Evolutionary conservation across 2,329 filamentous ascomycete genomes (phyloP).

Genomic region (Alternaria triticina): DNA sequence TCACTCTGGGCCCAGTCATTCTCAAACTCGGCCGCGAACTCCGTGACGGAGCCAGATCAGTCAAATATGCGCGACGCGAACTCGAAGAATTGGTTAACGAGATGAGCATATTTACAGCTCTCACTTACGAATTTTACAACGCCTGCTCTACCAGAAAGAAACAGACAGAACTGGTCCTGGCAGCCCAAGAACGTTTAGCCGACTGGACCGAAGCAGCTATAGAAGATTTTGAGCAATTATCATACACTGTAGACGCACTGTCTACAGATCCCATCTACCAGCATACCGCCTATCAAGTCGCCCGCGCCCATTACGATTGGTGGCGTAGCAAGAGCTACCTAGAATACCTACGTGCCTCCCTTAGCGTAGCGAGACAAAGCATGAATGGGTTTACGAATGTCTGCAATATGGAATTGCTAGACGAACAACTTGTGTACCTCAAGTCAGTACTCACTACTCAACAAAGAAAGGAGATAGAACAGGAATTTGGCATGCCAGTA

Average conservation of each 20-base stretch:
- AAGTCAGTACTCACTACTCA: neutral
- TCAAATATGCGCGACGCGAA: slow-evolving; percentile 9
- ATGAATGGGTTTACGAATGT: slow-evolving; percentile 8
- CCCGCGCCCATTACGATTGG: slow-evolving; percentile 7
- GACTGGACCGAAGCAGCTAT: neutral
- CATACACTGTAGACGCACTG: neutral
- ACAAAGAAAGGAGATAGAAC: neutral
- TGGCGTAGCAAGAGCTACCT: slow-evolving; percentile 5
- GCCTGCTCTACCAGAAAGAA: neutral
- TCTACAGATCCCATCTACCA: neutral
- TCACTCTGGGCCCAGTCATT: neutral
- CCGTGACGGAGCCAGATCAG: neutral
- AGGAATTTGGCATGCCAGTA: neutral
- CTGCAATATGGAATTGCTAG: neutral
- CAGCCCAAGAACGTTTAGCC: neutral
- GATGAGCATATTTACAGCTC: slow-evolving; percentile 2
- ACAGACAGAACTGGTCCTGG: neutral
- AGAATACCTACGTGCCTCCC: slow-evolving; percentile 4
- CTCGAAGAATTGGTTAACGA: slow-evolving; percentile 4
- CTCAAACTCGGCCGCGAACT: neutral
- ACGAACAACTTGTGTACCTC: neutral
- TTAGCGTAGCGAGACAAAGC: slow-evolving; percentile 9
- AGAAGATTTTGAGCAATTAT: neutral
- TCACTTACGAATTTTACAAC: slow-evolving; percentile 1
- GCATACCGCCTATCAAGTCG: neutral